Conservation (phyloP, 208 protist genomes). For the Spongospora subterranea region DNA sequence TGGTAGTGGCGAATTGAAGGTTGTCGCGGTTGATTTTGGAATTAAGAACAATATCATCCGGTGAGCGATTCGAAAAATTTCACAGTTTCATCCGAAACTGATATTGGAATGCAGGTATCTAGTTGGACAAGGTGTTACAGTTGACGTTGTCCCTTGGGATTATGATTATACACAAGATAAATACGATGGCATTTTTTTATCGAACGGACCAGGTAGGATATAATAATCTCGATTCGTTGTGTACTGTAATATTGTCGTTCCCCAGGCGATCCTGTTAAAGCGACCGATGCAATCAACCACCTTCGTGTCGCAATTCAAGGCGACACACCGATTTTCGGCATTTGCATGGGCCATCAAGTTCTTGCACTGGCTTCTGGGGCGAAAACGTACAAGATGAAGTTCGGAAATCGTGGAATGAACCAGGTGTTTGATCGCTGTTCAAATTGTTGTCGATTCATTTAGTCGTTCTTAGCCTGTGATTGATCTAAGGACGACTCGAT, state of each 20-base stretch:
- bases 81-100: too few relatives aligned
- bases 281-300: constrained; percentile 87
- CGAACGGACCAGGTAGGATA: constrained; percentile 77
- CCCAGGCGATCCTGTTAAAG: constrained; percentile 81
- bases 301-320: constrained; percentile 69
- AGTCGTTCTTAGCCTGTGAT: constrained; percentile 79
- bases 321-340: constrained; percentile 94
- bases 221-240: neutral
- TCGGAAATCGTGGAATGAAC: constrained; percentile 97
- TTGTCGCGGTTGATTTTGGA: constrained; percentile 82
- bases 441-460: constrained; percentile 2
- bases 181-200: constrained; percentile 96
- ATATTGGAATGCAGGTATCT: neutral
- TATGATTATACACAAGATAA: constrained; percentile 90
- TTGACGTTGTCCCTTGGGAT: constrained; percentile 86
- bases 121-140: neutral
- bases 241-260: constrained; percentile 58
- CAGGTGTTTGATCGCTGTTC: constrained; percentile 74
- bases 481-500: constrained; percentile 81
- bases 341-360: constrained; percentile 97
- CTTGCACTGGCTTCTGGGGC: constrained; percentile 68
- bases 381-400: constrained; percentile 96
- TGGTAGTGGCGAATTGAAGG: constrained; percentile 68
- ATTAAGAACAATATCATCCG: constrained; percentile 91
- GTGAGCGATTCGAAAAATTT: constrained; percentile 77